A percentile compares a stretch with the other conserved stretches of the same genome.
Conservation (phyloP, 352 stramenopile species). For the Elongisporangium anandrum region DNA sequence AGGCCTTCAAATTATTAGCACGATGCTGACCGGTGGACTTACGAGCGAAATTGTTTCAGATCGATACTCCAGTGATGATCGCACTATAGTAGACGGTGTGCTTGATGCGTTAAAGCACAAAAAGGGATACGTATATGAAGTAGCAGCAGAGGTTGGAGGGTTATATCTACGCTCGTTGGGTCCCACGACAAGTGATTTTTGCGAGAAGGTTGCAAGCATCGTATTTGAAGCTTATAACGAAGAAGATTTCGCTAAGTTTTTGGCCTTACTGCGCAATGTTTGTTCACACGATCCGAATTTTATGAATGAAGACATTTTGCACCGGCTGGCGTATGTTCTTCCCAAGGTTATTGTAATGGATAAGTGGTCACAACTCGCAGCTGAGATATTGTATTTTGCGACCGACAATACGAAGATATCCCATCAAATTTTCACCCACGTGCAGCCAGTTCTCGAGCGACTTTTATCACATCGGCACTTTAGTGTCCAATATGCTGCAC, state of each 20-base stretch:
- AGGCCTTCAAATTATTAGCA: slow-evolving; percentile 60
- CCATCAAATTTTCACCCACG: slow-evolving; percentile 43
- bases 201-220: slow-evolving; percentile 23
- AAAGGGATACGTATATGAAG: slow-evolving; percentile 37
- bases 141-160: slow-evolving; percentile 67
- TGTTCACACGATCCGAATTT: slow-evolving; percentile 50
- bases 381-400: slow-evolving; percentile 41
- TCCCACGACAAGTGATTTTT: slow-evolving; percentile 4
- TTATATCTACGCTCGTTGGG: slow-evolving; percentile 18
- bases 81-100: slow-evolving; percentile 46
- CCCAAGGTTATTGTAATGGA: slow-evolving; percentile 54
- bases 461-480: slow-evolving; percentile 52
- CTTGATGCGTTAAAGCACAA: slow-evolving; percentile 45
- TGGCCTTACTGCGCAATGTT: slow-evolving; percentile 55
- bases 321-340: slow-evolving; percentile 62
- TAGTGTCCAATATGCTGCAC: slow-evolving; percentile 35
- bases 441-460: slow-evolving; percentile 35
- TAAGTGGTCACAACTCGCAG: slow-evolving; percentile 47
- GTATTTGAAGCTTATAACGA: slow-evolving; percentile 45
- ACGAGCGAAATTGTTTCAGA: slow-evolving; percentile 20
- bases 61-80: slow-evolving; percentile 6
- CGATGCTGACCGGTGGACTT: slow-evolving; percentile 35
- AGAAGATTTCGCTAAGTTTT: slow-evolving; percentile 66
- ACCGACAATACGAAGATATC: slow-evolving; percentile 27
- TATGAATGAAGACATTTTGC: slow-evolving; percentile 66